These are phyloP conservation scores for Malassezia arunalokei DNA, from an alignment of 1,284 basidiomycete species.

Conservation along the genomic window DNA sequence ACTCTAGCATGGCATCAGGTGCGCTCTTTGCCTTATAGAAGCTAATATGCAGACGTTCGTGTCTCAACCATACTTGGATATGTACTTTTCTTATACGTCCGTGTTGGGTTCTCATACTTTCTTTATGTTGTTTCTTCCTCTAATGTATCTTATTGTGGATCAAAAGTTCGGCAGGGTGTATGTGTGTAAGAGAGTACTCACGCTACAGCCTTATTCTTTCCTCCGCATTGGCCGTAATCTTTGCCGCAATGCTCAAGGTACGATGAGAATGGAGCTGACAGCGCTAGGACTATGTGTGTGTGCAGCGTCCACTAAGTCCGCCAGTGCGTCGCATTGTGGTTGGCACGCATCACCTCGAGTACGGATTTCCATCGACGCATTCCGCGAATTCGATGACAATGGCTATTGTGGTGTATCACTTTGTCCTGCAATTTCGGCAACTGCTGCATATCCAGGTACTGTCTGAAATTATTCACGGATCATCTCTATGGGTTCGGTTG, in stretches of 20 bases:
- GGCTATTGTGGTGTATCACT: slow-evolving; percentile 49
- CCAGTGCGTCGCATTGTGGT: slow-evolving; percentile 65
- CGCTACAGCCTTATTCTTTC: slow-evolving; percentile 49
- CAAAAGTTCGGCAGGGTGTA: slow-evolving; percentile 62
- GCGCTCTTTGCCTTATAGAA: neutral
- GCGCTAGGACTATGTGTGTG: slow-evolving; percentile 64
- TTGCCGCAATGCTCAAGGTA: slow-evolving; percentile 64
- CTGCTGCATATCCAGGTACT: neutral
- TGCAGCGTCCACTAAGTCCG: slow-evolving; percentile 78
- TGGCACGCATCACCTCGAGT: slow-evolving; percentile 50
- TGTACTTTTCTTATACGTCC: slow-evolving; percentile 80
- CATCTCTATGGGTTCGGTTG: neutral
- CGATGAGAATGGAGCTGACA: neutral
- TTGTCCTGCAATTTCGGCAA: slow-evolving; percentile 14
- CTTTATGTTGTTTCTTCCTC: slow-evolving; percentile 78
- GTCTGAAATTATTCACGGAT: neutral
- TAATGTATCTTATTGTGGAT: slow-evolving; percentile 76
- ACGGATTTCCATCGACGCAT: slow-evolving; percentile 92
- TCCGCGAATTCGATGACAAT: slow-evolving; percentile 82
- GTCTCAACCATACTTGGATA: slow-evolving; percentile 57
- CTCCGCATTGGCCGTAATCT: slow-evolving; percentile 69
- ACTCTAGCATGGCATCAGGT: neutral
- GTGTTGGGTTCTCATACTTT: slow-evolving; percentile 73
- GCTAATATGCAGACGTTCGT: slow-evolving; percentile 2
- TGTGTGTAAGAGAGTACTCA: slow-evolving; percentile 37